Evolutionary conservation across 768 basidiomycete species (phyloP).

Genomic region (Rhizopogon rudus): DNA sequence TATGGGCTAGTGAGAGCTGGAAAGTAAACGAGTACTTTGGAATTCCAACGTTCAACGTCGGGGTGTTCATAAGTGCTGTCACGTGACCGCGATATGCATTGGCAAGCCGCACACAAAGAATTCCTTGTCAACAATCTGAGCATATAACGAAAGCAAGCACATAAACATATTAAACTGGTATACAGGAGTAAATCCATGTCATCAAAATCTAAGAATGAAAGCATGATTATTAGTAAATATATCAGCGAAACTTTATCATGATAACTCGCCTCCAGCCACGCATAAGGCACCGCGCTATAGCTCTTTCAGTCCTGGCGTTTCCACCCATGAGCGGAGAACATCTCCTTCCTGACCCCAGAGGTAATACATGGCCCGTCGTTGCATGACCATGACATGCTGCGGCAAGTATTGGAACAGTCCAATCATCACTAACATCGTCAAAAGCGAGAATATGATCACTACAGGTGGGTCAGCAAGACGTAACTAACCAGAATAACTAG

Average conservation of each 20-base stretch:
- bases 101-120: not conserved
- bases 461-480: slow-evolving; percentile 4
- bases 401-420: slow-evolving; percentile 59
- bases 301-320: slow-evolving; percentile 23
- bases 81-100: not conserved
- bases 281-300: slow-evolving; percentile 10
- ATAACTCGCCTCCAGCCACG: slow-evolving; percentile 8
- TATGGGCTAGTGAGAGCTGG: not conserved
- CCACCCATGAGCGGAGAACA: slow-evolving; percentile 24
- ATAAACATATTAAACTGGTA: slow-evolving; percentile 4
- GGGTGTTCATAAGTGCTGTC: not conserved
- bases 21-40: not conserved
- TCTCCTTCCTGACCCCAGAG: slow-evolving; percentile 50
- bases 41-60: not conserved
- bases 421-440: slow-evolving; percentile 42
- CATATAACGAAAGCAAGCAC: slow-evolving; percentile 12
- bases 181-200: slow-evolving; percentile 3
- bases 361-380: slow-evolving; percentile 56
- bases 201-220: not conserved
- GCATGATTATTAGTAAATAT: not conserved
- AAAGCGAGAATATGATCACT: slow-evolving; percentile 39
- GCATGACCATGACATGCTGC: slow-evolving; percentile 49
- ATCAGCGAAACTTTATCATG: not conserved
- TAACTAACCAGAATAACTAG: not conserved
- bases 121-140: slow-evolving; percentile 1